Percentiles rank a stretch among this genome's conserved stretches.
phyloP scores from a whole-genome alignment of 2,329 filamentous ascomycete species.

The Trematosphaeria pertusa region DNA sequence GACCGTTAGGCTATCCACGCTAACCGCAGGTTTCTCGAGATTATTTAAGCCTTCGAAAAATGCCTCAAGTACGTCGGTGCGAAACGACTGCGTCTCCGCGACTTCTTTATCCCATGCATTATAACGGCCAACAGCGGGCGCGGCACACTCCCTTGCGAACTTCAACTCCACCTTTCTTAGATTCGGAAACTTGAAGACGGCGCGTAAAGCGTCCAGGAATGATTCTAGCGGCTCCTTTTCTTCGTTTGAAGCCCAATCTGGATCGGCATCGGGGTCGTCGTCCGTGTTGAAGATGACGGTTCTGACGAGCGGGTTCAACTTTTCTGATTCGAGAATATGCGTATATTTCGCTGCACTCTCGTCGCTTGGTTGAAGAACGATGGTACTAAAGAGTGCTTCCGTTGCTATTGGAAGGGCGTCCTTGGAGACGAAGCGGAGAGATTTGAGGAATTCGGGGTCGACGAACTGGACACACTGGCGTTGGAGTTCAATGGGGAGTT shows the following conservation, averaged over 20 bases:
- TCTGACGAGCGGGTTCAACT: slow-evolving; percentile 2
- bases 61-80: slow-evolving; percentile 9
- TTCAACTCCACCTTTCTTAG: neutral
- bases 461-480: slow-evolving; percentile 3
- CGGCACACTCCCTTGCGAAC: slow-evolving; percentile 1
- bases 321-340: slow-evolving; percentile 1
- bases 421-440: slow-evolving; percentile 7
- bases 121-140: too few species aligned
- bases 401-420: neutral
- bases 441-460: neutral
- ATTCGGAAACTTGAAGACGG: neutral
- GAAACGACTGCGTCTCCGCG: slow-evolving; percentile 15
- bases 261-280: neutral
- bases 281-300: slow-evolving; percentile 6
- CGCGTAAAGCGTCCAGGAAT: neutral
- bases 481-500: slow-evolving; percentile 9
- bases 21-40: neutral
- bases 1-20: slow-evolving; percentile 23
- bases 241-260: too few species aligned
- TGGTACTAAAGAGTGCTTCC: slow-evolving; percentile 1
- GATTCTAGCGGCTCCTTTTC: neutral
- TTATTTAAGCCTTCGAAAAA: slow-evolving; percentile 11
- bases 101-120: slow-evolving; percentile 3
- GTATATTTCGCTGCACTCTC: slow-evolving; percentile 3
- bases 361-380: neutral